Evolutionary conservation across 2,329 filamentous ascomycete species (phyloP).

Genomic region (Myriosclerotinia curreyana): DNA sequence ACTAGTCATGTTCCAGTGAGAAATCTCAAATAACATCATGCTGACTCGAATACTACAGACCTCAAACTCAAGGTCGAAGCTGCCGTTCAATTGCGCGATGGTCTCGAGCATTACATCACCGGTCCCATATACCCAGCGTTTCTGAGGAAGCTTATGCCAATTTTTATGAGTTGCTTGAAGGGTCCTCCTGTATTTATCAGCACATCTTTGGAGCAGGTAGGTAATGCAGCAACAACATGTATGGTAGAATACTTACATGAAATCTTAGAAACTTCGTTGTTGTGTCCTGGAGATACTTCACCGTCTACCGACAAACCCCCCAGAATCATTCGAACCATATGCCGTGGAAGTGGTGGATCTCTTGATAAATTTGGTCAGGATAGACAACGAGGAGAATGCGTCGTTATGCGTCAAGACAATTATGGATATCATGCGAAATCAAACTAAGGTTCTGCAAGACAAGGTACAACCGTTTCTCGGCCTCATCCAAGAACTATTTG

Average conservation of each 20-base stretch:
- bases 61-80: constrained; percentile 76
- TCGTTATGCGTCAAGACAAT: constrained; percentile 98
- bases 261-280: constrained; percentile 74
- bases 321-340: constrained; percentile 82
- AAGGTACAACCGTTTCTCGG: constrained; percentile 88
- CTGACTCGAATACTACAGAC: constrained; percentile 53
- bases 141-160: constrained; percentile 81
- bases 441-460: constrained; percentile 74
- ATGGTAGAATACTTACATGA: constrained; percentile 17
- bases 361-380: constrained; percentile 81
- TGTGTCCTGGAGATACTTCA: constrained; percentile 94
- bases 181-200: constrained; percentile 89
- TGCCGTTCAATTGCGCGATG: constrained; percentile 84
- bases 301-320: constrained; percentile 69
- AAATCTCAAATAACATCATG: not conserved
- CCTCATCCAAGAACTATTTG: constrained; percentile 92
- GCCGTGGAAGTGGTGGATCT: constrained; percentile 86
- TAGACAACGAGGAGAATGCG: constrained; percentile 97
- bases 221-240: constrained; percentile 32
- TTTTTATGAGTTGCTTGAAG: constrained; percentile 81
- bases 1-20: not conserved
- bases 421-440: constrained; percentile 93
- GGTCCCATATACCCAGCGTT: constrained; percentile 76
- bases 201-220: constrained; percentile 82
- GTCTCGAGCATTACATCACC: constrained; percentile 81